Evolutionary conservation across 345 rosid species (phyloP), one percentile per base, ranked within the genome.

Genomic region (Eucalyptus leucophloia): DNA sequence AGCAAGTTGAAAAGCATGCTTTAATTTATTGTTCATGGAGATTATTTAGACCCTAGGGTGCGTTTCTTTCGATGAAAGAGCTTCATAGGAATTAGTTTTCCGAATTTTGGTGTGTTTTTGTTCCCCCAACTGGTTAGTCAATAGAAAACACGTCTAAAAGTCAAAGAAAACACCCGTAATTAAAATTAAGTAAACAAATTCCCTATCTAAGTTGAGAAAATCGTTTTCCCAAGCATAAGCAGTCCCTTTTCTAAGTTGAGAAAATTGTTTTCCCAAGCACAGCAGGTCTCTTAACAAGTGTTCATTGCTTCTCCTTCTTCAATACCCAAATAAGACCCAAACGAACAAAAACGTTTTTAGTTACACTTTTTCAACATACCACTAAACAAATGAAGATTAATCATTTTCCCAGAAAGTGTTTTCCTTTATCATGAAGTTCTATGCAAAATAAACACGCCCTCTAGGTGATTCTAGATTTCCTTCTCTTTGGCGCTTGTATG

Each of bases 341-440:
- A n/a, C 9, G 1, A 15, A 16, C 77, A n/a, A 15, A 62, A 65
- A 65, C 5, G 5, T 3, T n/a, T 65, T 15, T n/a, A 65, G 77
- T 65, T 15, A n/a, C 1, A 14, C 18, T 30, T n/a, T 65, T 15
- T 65, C 77, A 30, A 7, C 6, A 2, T 65, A 65, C 5, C 11
- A 65, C 9, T 9, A 65, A n/a, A 65, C 21, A 30, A 15, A 65
- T 4, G 18, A 62, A 62, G 8, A 30, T 3, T 30, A 4, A 62
- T 14, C 0, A 7, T 30, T 62, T 28, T 62, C 18, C 9, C 9
- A 7, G 0, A 62, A 30, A 30, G 3, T 2, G 2, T 28, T 62
- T 13, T 14, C 34, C 5, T 62, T 30, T 30, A 30, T 30, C 19
- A 62, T 4, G 19, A 62, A 62, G 17, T 30, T 62, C 0, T 30